phyloP scores from a whole-genome alignment of 208 protist species.

The Leishmania tropica region DNA sequence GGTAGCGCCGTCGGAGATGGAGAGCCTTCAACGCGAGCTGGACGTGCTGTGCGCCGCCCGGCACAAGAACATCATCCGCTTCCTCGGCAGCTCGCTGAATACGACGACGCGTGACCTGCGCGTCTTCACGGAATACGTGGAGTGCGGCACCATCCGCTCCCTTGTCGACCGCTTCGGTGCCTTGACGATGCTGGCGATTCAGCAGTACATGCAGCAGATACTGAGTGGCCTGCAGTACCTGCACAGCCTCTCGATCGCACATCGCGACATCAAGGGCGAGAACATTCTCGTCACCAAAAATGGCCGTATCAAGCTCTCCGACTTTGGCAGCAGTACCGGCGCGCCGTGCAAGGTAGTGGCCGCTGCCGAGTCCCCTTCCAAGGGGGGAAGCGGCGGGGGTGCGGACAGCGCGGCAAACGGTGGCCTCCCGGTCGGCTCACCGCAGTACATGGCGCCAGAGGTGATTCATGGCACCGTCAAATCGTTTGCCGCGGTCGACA shows the following conservation, averaged over 20 bases:
- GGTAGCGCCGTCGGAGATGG: slow-evolving; percentile 39
- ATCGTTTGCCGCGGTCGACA: slow-evolving; percentile 42
- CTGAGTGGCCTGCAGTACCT: slow-evolving; percentile 70
- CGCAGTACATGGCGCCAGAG: slow-evolving; percentile 86
- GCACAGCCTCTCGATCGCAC: slow-evolving; percentile 72
- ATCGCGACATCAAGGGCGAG: slow-evolving; percentile 83
- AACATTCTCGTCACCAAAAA: slow-evolving; percentile 84
- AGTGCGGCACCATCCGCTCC: slow-evolving; percentile 66
- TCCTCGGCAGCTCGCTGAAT: slow-evolving; percentile 57
- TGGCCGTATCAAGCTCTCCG: slow-evolving; percentile 68
- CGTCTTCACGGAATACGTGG: slow-evolving; percentile 83
- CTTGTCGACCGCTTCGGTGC: slow-evolving; percentile 67
- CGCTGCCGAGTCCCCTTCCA: neutral
- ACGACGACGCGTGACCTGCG: slow-evolving; percentile 44
- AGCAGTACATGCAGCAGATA: slow-evolving; percentile 79
- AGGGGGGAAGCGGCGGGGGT: neutral
- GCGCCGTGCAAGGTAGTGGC: slow-evolving; percentile 21
- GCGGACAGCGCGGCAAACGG: slow-evolving; percentile 10
- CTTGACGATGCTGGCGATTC: slow-evolving; percentile 59
- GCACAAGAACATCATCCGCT: slow-evolving; percentile 81
- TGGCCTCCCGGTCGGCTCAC: slow-evolving; percentile 56
- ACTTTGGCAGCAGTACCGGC: slow-evolving; percentile 74
- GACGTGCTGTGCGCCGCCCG: slow-evolving; percentile 54
- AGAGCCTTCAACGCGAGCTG: slow-evolving; percentile 57
- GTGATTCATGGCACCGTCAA: slow-evolving; percentile 43